phyloP scores from a whole-genome alignment of 148 eudicot genomes.

The Silene uniflora region DNA sequence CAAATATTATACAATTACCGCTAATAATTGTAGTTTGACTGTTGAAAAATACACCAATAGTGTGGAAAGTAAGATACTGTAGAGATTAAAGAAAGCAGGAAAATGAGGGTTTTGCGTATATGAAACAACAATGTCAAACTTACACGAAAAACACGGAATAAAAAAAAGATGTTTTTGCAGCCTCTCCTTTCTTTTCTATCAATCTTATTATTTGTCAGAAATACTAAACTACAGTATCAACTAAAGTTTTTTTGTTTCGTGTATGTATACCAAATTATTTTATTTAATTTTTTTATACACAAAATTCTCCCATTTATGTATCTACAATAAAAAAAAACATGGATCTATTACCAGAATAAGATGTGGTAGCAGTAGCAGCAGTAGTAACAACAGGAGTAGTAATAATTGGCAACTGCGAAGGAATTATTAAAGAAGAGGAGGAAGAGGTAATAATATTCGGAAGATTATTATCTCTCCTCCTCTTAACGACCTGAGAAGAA shows the following conservation, averaged over 20 bases:
- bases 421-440: constrained; percentile 1
- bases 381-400: constrained; percentile 30
- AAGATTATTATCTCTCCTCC: constrained; percentile 10
- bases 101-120: neutral
- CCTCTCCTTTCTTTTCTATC: constrained; percentile 26
- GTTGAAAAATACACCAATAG: neutral
- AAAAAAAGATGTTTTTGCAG: constrained; percentile 1
- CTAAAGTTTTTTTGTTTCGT: constrained; percentile 2
- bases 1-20: too few relatives aligned
- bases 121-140: constrained; percentile 12
- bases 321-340: neutral
- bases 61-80: neutral
- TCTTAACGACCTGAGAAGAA: neutral
- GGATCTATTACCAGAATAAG: constrained; percentile 17
- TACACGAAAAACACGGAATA: constrained; percentile 15
- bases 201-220: constrained; percentile 36
- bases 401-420: constrained; percentile 20
- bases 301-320: neutral
- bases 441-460: neutral
- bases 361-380: constrained; percentile 19
- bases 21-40: neutral
- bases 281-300: neutral
- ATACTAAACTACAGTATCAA: constrained; percentile 44
- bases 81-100: constrained; percentile 1
- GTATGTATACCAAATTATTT: too few relatives aligned